phyloP scores from a whole-genome alignment of 1,284 basidiomycete species.

The Filobasidium uniguttulatum region DNA sequence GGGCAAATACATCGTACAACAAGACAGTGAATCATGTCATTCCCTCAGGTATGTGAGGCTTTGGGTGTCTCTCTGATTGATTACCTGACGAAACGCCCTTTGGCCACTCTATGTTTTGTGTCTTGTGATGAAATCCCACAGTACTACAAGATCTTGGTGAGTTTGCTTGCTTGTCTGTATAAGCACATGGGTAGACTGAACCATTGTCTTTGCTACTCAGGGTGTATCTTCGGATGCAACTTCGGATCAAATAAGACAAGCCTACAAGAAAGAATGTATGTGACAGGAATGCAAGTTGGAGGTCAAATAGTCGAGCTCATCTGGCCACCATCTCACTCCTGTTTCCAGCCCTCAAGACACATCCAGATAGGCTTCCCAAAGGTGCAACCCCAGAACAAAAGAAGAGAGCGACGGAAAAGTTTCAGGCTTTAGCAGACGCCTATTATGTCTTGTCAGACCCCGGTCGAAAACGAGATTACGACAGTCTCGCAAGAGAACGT shows the following conservation, averaged over 20 bases:
- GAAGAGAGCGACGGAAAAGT: constrained; percentile 60
- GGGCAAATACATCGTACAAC: background rate
- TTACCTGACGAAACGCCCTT: too few relatives aligned
- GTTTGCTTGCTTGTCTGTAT: too few relatives aligned
- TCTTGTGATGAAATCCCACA: too few relatives aligned
- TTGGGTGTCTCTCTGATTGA: too few relatives aligned
- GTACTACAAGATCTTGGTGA: constrained; percentile 32
- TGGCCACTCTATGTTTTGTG: too few relatives aligned
- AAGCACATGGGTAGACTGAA: constrained; percentile 5
- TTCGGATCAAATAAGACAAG: constrained; percentile 33
- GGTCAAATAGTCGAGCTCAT: background rate
- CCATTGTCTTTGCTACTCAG: constrained; percentile 17
- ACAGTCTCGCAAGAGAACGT: constrained; percentile 42
- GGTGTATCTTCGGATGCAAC: constrained; percentile 26
- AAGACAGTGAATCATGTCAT: constrained; percentile 8
- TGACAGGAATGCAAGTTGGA: background rate
- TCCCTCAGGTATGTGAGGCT: constrained; percentile 8
- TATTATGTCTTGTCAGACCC: constrained; percentile 88
- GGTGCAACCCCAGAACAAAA: constrained; percentile 60
- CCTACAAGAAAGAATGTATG: constrained; percentile 32
- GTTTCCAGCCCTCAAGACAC: constrained; percentile 46
- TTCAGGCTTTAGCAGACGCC: constrained; percentile 68
- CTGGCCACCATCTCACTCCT: background rate
- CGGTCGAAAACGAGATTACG: constrained; percentile 65
- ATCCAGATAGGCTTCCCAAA: constrained; percentile 67